Conservation (phyloP, 2,329 filamentous ascomycete species). For the Dothiorella sarmentorum region DNA sequence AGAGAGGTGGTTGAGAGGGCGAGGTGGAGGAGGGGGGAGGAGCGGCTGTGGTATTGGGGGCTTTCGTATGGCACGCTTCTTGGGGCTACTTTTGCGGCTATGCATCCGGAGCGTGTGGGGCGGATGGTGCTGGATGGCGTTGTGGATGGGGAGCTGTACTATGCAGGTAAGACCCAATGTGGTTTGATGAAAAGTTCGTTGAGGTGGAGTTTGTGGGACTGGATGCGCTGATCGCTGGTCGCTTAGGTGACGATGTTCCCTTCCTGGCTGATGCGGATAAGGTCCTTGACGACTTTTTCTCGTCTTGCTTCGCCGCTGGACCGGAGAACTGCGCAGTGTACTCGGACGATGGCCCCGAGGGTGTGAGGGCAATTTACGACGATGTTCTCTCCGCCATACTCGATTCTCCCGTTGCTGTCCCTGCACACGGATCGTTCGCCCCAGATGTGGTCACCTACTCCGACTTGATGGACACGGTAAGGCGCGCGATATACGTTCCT, state of each 20-base stretch:
- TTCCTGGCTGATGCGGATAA: conserved; percentile 40
- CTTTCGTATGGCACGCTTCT: conserved; percentile 46
- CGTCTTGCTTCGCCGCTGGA: conserved; percentile 42
- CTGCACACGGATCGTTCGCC: neutral
- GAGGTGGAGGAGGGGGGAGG: neutral
- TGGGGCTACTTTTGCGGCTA: conserved; percentile 35
- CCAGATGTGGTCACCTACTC: neutral
- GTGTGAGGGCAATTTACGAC: neutral
- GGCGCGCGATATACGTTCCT: conserved; percentile 14
- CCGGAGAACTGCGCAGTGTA: conserved; percentile 37
- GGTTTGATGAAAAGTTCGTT: too few relatives aligned
- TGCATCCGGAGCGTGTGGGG: conserved; percentile 35
- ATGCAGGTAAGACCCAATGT: neutral
- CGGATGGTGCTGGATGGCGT: conserved; percentile 45
- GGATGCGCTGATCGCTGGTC: too few relatives aligned
- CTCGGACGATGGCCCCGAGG: neutral
- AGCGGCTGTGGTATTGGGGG: neutral
- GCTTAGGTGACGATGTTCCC: neutral
- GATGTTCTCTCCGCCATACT: neutral
- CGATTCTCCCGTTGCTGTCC: neutral
- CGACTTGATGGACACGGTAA: conserved; percentile 13
- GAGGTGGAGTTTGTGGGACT: too few relatives aligned
- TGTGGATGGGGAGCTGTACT: conserved; percentile 29
- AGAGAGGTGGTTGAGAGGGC: neutral
- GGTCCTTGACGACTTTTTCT: conserved; percentile 42